Evolutionary conservation across 1,284 basidiomycete species (phyloP).

Genomic region (Ustilago curta): DNA sequence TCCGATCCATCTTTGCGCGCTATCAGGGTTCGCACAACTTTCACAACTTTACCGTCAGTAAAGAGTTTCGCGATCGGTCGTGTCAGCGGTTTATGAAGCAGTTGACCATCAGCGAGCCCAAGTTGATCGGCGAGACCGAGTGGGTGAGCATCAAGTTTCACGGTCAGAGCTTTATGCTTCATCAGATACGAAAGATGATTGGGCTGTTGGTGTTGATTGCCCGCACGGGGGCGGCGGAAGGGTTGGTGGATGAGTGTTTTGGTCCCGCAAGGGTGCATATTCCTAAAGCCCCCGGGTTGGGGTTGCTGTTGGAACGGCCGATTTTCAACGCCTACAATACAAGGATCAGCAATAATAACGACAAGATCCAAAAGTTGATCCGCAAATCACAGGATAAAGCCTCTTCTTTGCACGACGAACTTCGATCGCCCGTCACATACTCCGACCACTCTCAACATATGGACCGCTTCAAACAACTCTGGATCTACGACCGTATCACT

Average conservation of each 20-base stretch:
- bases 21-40: conserved; percentile 76
- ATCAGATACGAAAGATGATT: conserved; percentile 98
- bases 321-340: conserved; percentile 82
- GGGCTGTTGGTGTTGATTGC: conserved; percentile 79
- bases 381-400: conserved; percentile 6
- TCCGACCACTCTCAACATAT: conserved; percentile 36
- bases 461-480: conserved; percentile 64
- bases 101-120: conserved; percentile 61
- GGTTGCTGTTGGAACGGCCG: conserved; percentile 92
- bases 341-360: conserved; percentile 72
- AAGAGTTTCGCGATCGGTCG: conserved; percentile 84
- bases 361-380: conserved; percentile 70
- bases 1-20: conserved; percentile 49
- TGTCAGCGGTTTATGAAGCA: conserved; percentile 76
- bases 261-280: conserved; percentile 82
- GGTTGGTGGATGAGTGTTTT: conserved; percentile 71
- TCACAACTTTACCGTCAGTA: conserved; percentile 94
- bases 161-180: conserved; percentile 98
- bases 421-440: conserved; percentile 54
- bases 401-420: conserved; percentile 29
- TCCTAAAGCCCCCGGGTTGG: conserved; percentile 95
- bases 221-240: conserved; percentile 52
- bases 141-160: conserved; percentile 95
- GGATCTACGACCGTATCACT: conserved; percentile 66
- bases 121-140: conserved; percentile 88